Evolutionary conservation across 257 asterid species (phyloP).

Genomic region (Paulownia fortunei): DNA sequence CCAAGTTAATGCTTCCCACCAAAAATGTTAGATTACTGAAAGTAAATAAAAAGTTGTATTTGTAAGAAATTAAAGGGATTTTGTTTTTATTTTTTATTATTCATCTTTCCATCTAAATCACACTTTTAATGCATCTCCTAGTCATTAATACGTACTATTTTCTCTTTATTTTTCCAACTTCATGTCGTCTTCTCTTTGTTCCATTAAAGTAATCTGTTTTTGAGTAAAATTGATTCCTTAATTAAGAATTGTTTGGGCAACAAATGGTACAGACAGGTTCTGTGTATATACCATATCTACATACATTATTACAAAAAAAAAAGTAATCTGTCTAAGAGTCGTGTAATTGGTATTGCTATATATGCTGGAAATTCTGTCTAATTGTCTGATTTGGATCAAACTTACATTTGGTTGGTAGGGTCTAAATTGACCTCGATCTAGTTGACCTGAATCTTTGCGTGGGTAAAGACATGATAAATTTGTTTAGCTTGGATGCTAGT

Average conservation of each 20-base stretch:
- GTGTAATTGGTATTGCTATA: background rate
- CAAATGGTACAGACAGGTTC: background rate
- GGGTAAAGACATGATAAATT: too few relatives aligned
- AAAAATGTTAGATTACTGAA: background rate
- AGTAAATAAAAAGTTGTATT: background rate
- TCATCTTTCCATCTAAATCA: background rate
- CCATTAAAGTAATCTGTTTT: background rate
- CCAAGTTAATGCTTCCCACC: constrained; percentile 4
- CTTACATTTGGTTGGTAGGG: too few relatives aligned
- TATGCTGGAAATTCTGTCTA: background rate
- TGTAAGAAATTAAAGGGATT: too few relatives aligned
- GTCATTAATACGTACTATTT: constrained; percentile 2
- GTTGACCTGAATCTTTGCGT: too few relatives aligned
- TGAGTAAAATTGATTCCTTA: background rate
- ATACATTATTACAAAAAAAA: background rate
- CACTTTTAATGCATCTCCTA: constrained; percentile 17
- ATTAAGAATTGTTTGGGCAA: background rate
- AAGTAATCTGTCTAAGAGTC: background rate
- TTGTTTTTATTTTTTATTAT: too few relatives aligned
- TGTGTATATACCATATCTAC: background rate
- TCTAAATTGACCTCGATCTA: too few relatives aligned
- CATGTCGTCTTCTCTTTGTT: background rate
- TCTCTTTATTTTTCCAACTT: background rate
- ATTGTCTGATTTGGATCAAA: too few relatives aligned
- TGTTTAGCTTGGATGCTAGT: too few relatives aligned